Evolutionary conservation across 1,139 yeast genomes (phyloP), one percentile per base, ranked within the genome.

Genomic region (Candida tetrigidarum): DNA sequence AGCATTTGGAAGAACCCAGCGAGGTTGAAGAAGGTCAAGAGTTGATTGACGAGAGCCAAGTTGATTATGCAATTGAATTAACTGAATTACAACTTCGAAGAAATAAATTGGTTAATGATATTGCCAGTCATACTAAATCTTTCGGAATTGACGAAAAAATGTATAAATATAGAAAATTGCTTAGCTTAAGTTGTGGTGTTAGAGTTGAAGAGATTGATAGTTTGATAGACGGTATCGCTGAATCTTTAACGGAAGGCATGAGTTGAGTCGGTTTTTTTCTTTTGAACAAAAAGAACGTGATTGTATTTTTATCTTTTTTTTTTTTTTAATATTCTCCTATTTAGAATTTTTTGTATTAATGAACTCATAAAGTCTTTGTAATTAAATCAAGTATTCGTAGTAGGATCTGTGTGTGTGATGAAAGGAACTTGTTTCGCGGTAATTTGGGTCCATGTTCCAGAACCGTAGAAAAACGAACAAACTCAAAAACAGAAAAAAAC

Each of bases 121-220:
- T 81, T 27, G 61, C 73, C 7, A 51, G 62, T 5, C 63, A 70
- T 19, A 64, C 76, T 41, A 70, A 64, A 46, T 54, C 55, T 46
- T 71, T 62, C 54, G 78, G 78, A 3, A 63, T 74, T 45, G 76
- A 71, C 54, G 57, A 60, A 15, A 88, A 86, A 63, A 83, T 91
- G 80, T 81, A 83, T 60, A 86, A 89, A 58, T 92, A 91, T 68
- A 78, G 96, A 53, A 82, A 83, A 57, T 74, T 93, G 52, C 84
- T 93, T 39, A 84, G 96, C 42, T 77, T 84, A 50, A 86, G 95
- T 48, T 90, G 97, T 56, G 96, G 90, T 3, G 76, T 90, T 48
- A 81, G 82, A 46, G 76, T 84, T 26, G 96, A 88, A 48, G 93
- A 87, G 51, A 85, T 92, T 48, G 96, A 90, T 58, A 81, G 84